Evolutionary conservation across 257 asterid genomes (phyloP), one percentile per base, ranked within the genome.

Genomic region (Capsicum rhomboideum): DNA sequence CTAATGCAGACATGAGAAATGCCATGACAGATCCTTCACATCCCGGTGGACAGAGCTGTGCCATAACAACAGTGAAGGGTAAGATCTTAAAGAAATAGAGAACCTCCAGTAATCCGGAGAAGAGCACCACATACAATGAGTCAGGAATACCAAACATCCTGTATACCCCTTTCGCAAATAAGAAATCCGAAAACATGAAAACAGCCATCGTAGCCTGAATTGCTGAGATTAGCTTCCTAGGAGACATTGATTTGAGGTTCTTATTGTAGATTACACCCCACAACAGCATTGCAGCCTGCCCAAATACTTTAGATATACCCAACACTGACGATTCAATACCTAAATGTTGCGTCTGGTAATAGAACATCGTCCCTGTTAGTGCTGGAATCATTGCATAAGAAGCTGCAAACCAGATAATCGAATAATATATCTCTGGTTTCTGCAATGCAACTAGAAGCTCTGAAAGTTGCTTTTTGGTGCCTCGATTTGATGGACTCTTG

Each of bases 1-100:
- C 98, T 6, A 92, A 85, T 50, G 96, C 96, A 3, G 99, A 97
- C 97, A 91, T 93, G 52, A 90, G 94, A 80, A 97, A 93, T 1
- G 99, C 98, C 99, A 97, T 95, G 2, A 95, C 90, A 4, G 99
- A 97, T 16, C 99, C 99, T 85, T 95, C 99, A 10, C 93, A 93
- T n/a, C 99, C 99, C 0, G 91, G 91, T 2, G 99, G 99, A 50
- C 99, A 97, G 20, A 92, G 95, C 80, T 93, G 92, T 1, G 98
- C 98, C 96, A 97, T 91, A 61, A 95, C 75, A 46, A 97, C 98
- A 26, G 61, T 87, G 67, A 93, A 95, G 1, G 99, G 99, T 58
- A 97, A 89, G 72, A 93, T 91, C 95, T 93, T 97, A 90, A 92
- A 93, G 87, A 95, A 93, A 84, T 89, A 91, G 13, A 93, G 72